phyloP scores from a whole-genome alignment of 805 yeast species.

The Tetrapisispora nanseiensis region DNA sequence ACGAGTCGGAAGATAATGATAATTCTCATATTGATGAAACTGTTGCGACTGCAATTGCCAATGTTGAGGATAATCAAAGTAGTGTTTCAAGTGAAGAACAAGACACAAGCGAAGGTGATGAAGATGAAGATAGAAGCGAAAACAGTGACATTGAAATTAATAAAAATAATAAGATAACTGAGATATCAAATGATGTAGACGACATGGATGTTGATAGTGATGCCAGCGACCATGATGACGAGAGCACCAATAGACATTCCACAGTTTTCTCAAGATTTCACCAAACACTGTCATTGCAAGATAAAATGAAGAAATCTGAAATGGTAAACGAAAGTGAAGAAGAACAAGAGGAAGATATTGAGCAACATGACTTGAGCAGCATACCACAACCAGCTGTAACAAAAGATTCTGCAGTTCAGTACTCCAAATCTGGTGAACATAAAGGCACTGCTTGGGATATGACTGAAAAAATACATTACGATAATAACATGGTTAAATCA shows the following conservation, averaged over 20 bases:
- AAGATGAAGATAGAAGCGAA: neutral
- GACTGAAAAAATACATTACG: constrained; percentile 22
- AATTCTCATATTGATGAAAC: no score
- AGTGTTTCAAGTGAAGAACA: no score
- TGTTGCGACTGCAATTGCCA: no score
- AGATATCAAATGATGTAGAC: constrained; percentile 2
- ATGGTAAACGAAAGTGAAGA: constrained; percentile 13
- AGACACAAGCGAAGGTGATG: neutral
- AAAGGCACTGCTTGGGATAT: constrained; percentile 27
- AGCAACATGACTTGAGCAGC: constrained; percentile 46
- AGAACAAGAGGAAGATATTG: constrained; percentile 18
- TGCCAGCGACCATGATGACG: constrained; percentile 7
- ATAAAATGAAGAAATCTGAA: constrained; percentile 15
- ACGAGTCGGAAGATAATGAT: constrained; percentile 4
- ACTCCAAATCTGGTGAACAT: constrained; percentile 35
- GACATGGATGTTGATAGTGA: constrained; percentile 7
- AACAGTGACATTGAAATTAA: neutral
- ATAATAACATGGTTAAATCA: constrained; percentile 19
- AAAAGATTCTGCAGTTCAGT: constrained; percentile 21
- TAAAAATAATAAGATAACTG: neutral
- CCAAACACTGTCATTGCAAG: constrained; percentile 32
- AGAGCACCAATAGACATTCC: constrained; percentile 32
- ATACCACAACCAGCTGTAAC: constrained; percentile 67
- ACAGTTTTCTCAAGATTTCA: constrained; percentile 46
- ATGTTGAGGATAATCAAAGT: no score